phyloP scores from a whole-genome alignment of 306 rosid species.

The Prunus persica region Prunus_persica_NCBIv2 NC_034009.1:43556001-43556500 shows the following conservation, averaged over 20 bases:
- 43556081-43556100: no score
- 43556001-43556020: not conserved
- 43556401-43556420: constrained; percentile 1
- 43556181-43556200: not conserved
- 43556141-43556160: not conserved
- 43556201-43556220: not conserved
- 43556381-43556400: constrained; percentile 51
- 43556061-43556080: no score
- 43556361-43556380: not conserved
- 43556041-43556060: no score
- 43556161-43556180: not conserved
- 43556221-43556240: constrained; percentile 59
- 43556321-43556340: not conserved
- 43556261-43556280: constrained; percentile 32
- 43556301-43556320: not conserved
- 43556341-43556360: not conserved
- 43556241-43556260: constrained; percentile 48
- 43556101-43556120: no score
- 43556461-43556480: no score
- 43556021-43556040: not conserved
- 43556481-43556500: not conserved
- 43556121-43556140: no score
- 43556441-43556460: no score
- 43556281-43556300: constrained; percentile 40
- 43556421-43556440: not conserved